phyloP scores from a whole-genome alignment of 192 early-diverging fungal genomes.

The Gonapodya prolifera region DNA sequence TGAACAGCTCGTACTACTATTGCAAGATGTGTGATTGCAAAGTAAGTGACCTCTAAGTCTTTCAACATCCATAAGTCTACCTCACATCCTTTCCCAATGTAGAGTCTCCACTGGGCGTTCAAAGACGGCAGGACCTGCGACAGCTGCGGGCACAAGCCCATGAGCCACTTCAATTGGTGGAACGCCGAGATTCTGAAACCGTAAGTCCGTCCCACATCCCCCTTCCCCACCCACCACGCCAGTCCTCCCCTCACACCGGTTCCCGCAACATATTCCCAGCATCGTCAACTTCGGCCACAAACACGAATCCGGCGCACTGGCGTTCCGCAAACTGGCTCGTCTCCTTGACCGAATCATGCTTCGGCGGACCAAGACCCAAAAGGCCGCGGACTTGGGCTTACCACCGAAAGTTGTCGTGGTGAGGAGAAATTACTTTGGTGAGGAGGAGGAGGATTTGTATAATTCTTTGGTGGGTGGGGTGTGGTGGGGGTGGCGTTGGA shows the following conservation, averaged over 20 bases:
- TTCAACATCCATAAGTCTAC: not conserved
- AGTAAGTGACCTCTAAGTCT: constrained; percentile 8
- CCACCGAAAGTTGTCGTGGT: constrained; percentile 72
- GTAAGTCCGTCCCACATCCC: too few species aligned
- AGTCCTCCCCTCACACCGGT: too few species aligned
- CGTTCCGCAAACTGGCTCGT: constrained; percentile 58
- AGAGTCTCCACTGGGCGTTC: constrained; percentile 50
- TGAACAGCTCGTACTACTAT: constrained; percentile 64
- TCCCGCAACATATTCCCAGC: too few species aligned
- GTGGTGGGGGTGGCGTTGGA: constrained; percentile 9
- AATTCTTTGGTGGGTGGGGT: constrained; percentile 33
- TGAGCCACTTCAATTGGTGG: constrained; percentile 72
- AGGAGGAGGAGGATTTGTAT: constrained; percentile 85
- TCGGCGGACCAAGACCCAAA: constrained; percentile 76
- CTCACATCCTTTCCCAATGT: constrained; percentile 8
- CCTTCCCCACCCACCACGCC: too few species aligned
- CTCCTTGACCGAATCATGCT: constrained; percentile 82
- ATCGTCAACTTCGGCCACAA: too few species aligned
- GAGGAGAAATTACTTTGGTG: constrained; percentile 70
- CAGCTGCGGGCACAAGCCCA: constrained; percentile 44
- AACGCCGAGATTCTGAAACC: constrained; percentile 83
- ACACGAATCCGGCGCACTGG: constrained; percentile 30
- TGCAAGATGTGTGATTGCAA: constrained; percentile 65
- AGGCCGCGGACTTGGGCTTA: constrained; percentile 73
- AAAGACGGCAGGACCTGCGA: constrained; percentile 32